Percentiles rank a stretch among this genome's conserved stretches.
Evolutionary conservation across 768 basidiomycete species (phyloP).

Genomic region (Tylopilus sp.): DNA sequence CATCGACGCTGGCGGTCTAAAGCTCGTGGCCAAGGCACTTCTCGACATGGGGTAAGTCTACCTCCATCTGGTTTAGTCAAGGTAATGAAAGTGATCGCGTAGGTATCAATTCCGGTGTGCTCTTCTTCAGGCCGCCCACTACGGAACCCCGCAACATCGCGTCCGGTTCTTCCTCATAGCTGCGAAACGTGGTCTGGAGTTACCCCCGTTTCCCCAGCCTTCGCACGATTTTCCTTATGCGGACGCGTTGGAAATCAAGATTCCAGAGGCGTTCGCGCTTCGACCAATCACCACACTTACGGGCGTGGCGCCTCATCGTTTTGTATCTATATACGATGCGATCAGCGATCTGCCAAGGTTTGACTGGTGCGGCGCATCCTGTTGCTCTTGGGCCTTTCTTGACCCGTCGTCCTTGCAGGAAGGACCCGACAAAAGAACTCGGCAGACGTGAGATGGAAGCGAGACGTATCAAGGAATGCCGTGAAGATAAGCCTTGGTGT

Average conservation of each 20-base stretch:
- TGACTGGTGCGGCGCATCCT: constrained; percentile 55
- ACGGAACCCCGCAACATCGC: constrained; percentile 43
- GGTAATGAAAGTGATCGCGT: not conserved
- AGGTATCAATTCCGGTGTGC: constrained; percentile 45
- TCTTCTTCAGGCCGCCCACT: constrained; percentile 46
- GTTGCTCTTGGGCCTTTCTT: not conserved
- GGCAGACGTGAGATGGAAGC: constrained; percentile 15
- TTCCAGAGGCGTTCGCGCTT: constrained; percentile 40
- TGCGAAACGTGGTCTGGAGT: constrained; percentile 32
- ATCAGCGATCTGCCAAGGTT: constrained; percentile 70
- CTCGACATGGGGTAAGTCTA: constrained; percentile 60
- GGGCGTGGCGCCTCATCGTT: constrained; percentile 55
- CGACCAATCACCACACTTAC: constrained; percentile 42
- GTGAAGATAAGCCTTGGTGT: constrained; percentile 33
- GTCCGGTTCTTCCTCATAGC: constrained; percentile 51
- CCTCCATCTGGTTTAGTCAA: not conserved
- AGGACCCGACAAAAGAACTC: constrained; percentile 16
- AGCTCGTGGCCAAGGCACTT: constrained; percentile 58
- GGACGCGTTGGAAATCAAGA: constrained; percentile 48
- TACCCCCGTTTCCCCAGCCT: constrained; percentile 42
- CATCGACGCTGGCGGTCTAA: constrained; percentile 70
- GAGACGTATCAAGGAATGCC: constrained; percentile 35
- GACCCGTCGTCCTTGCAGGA: constrained; percentile 12
- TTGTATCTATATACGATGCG: constrained; percentile 66
- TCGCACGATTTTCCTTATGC: constrained; percentile 40